Evolutionary conservation across 352 stramenopile genomes (phyloP).

Genomic region (Globisporangium ultimum): DNA sequence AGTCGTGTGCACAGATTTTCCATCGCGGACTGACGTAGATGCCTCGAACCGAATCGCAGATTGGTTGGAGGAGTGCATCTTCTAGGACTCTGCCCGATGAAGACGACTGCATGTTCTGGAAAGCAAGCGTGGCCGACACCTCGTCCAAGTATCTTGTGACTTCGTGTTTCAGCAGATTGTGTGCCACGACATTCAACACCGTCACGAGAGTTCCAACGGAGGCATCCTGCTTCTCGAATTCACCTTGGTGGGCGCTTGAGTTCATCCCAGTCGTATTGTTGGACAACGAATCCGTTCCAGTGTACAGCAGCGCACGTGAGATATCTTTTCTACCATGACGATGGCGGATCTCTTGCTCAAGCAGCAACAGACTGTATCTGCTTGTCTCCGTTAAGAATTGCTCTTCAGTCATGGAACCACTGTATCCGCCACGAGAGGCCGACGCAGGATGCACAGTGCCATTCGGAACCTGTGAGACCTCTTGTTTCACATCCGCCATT

Average conservation of each 20-base stretch:
- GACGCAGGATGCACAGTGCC: constrained; percentile 11
- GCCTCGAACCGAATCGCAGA: constrained; percentile 79
- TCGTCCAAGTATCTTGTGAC: constrained; percentile 67
- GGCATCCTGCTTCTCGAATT: constrained; percentile 39
- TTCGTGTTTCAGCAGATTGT: constrained; percentile 81
- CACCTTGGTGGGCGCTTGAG: constrained; percentile 12
- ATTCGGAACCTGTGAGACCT: constrained; percentile 11
- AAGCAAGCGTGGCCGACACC: constrained; percentile 58
- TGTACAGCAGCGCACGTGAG: constrained; percentile 55
- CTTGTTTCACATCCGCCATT: constrained; percentile 23
- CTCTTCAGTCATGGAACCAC: constrained; percentile 9
- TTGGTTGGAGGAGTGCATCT: constrained; percentile 72
- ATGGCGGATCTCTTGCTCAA: constrained; percentile 81
- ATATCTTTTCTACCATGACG: constrained; percentile 75
- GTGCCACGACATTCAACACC: constrained; percentile 62
- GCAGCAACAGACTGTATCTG: constrained; percentile 59
- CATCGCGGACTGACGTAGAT: constrained; percentile 74
- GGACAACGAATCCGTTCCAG: constrained; percentile 14
- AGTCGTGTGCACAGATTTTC: constrained; percentile 79
- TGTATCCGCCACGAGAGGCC: not conserved
- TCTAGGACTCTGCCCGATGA: constrained; percentile 65
- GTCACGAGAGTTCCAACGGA: constrained; percentile 44
- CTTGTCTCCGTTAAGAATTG: constrained; percentile 65
- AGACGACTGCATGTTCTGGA: constrained; percentile 53
- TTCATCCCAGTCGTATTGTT: not conserved